Percentiles rank a stretch among this genome's conserved stretches.
These are phyloP conservation scores for Talaromyces sp. DNA, from an alignment of 2,329 filamentous ascomycete genomes.

Conservation along the genomic window DNA sequence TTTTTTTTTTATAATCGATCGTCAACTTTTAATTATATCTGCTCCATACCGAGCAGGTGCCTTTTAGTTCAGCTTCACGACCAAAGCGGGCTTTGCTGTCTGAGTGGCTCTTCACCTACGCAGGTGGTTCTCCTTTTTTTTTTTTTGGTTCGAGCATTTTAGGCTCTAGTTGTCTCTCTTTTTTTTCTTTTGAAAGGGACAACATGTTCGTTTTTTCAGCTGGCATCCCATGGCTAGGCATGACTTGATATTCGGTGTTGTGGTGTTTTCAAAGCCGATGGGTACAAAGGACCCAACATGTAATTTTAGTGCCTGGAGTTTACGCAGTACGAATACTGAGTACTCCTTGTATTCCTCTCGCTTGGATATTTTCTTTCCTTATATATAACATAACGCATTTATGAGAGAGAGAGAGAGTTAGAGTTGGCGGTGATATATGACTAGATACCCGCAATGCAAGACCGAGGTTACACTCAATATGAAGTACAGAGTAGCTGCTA, in stretches of 20 bases:
- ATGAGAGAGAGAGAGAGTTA: constrained; percentile 7
- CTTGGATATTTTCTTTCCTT: constrained; percentile 5
- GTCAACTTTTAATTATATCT: constrained; percentile 14
- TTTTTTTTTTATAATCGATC: neutral
- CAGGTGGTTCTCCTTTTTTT: constrained; percentile 4
- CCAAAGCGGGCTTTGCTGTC: constrained; percentile 41
- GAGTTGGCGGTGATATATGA: constrained; percentile 5
- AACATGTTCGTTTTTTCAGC: neutral
- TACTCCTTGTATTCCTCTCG: neutral
- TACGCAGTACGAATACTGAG: neutral
- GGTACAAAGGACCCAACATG: constrained; percentile 13
- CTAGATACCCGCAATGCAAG: constrained; percentile 5
- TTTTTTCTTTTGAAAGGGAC: neutral
- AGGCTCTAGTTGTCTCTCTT: neutral
- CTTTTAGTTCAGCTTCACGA: constrained; percentile 21
- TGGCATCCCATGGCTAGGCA: constrained; percentile 12
- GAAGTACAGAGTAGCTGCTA: neutral
- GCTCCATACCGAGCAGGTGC: constrained; percentile 1
- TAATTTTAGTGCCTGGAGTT: constrained; percentile 9
- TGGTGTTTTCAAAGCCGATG: constrained; percentile 25
- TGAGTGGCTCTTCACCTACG: constrained; percentile 16
- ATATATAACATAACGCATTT: constrained; percentile 12
- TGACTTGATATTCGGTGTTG: constrained; percentile 4
- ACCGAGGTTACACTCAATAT: neutral
- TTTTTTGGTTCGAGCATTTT: neutral